Conservation (phyloP, 345 rosid species). For the Populus euphratica region DNA sequence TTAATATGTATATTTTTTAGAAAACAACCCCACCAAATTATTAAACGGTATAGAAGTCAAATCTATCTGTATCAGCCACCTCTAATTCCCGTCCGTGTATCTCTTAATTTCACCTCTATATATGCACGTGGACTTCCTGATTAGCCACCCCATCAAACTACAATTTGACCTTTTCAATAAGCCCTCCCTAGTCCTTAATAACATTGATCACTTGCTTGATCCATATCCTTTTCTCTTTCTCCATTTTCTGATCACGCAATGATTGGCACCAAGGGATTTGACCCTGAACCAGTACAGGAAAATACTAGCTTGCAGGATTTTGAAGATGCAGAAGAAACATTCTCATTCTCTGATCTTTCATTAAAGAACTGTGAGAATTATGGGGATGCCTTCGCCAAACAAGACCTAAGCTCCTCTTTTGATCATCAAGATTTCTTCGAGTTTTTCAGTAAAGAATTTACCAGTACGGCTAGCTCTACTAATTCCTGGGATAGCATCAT, state of each 20-base stretch:
- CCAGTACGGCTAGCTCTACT: constrained; percentile 11
- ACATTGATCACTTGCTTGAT: neutral
- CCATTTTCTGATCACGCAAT: neutral
- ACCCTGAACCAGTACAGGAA: constrained; percentile 1
- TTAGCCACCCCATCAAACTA: neutral
- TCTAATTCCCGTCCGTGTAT: neutral
- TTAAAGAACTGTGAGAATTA: constrained; percentile 6
- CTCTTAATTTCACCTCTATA: neutral
- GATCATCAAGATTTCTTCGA: constrained; percentile 39
- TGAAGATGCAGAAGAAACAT: constrained; percentile 32
- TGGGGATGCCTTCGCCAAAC: constrained; percentile 7
- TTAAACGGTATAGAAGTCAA: no score
- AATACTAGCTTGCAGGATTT: neutral
- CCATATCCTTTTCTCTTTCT: neutral
- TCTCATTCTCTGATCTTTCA: constrained; percentile 48
- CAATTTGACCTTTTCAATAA: neutral
- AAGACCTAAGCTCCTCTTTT: constrained; percentile 5
- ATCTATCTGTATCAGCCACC: no score
- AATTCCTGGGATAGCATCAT: constrained; percentile 26
- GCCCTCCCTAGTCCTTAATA: neutral
- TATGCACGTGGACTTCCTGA: neutral
- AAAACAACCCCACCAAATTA: no score
- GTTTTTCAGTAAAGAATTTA: constrained; percentile 29
- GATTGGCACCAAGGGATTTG: neutral
- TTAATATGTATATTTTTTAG: no score